These are phyloP conservation scores for Talaromyces marneffei DNA, from an alignment of 2,329 filamentous ascomycete genomes.

Conservation along the genomic window DNA sequence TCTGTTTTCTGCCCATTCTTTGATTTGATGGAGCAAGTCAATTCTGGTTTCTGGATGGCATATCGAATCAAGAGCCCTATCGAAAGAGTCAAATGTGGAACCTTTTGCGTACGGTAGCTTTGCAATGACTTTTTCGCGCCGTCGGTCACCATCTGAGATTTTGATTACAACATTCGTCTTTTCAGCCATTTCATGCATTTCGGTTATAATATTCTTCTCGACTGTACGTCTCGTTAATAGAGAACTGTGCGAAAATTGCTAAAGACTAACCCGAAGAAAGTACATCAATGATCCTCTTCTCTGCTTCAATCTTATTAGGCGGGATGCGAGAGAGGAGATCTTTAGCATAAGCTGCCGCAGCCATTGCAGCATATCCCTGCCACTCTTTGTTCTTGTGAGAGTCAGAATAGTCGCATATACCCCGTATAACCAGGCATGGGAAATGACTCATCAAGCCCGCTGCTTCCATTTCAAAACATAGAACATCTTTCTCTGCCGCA, in stretches of 20 bases:
- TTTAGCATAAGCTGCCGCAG: slow-evolving; percentile 12
- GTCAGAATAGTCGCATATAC: slow-evolving; percentile 16
- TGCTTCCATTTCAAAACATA: slow-evolving; percentile 10
- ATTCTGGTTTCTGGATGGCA: not conserved
- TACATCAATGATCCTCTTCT: not conserved
- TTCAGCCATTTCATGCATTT: not conserved
- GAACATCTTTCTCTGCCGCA: not conserved
- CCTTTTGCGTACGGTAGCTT: not conserved
- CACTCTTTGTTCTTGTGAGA: slow-evolving; percentile 15
- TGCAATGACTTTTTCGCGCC: not conserved
- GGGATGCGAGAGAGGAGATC: not conserved
- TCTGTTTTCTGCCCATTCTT: not conserved
- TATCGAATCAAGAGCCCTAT: not conserved
- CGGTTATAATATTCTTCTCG: not conserved
- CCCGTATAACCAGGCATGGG: slow-evolving; percentile 11
- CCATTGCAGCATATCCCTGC: slow-evolving; percentile 12
- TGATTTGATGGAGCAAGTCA: not conserved
- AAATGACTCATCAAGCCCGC: slow-evolving; percentile 8
- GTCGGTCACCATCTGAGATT: not conserved
- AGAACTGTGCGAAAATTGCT: not conserved
- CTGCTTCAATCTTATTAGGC: no score
- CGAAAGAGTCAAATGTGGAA: not conserved
- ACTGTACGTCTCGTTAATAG: not conserved
- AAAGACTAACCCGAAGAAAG: not conserved
- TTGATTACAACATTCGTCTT: not conserved